Evolutionary conservation across 1,284 basidiomycete species (phyloP).

Genomic region (Cutaneotrichosporon sp.): DNA sequence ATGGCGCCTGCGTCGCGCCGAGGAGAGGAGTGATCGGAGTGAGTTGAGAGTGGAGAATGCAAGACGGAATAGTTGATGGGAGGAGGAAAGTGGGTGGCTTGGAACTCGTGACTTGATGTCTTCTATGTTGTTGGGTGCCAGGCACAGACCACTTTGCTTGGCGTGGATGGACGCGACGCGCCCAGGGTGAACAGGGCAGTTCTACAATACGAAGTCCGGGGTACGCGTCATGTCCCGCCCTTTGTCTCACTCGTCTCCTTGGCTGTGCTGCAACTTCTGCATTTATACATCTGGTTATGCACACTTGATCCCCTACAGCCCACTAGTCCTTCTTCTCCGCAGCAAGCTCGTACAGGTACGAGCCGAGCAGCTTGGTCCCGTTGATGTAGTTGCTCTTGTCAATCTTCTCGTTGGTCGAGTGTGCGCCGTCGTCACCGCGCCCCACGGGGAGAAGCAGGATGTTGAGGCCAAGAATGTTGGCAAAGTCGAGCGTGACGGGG

Average conservation of each 20-base stretch:
- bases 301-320: background rate
- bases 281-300: background rate
- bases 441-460: slow-evolving; percentile 91
- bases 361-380: slow-evolving; percentile 72
- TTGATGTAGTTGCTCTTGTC: slow-evolving; percentile 91
- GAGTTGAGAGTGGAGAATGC: background rate
- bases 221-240: too few relatives aligned
- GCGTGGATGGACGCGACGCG: background rate
- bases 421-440: slow-evolving; percentile 87
- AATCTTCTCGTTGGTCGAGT: slow-evolving; percentile 87
- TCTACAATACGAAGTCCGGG: too few relatives aligned
- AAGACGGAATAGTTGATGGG: too few relatives aligned
- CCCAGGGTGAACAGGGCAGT: background rate
- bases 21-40: too few relatives aligned
- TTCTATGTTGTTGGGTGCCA: background rate
- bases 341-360: slow-evolving; percentile 79
- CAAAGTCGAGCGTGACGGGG: slow-evolving; percentile 94
- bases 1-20: too few relatives aligned
- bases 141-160: background rate
- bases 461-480: slow-evolving; percentile 71
- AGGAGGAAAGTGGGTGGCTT: background rate
- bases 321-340: slow-evolving; percentile 31
- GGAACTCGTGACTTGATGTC: too few relatives aligned
- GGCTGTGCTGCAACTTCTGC: background rate
- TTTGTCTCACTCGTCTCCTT: too few relatives aligned